Base-by-base conservation (phyloP, 306 rosid genomes). In the Spatholobus suberectus region DNA sequence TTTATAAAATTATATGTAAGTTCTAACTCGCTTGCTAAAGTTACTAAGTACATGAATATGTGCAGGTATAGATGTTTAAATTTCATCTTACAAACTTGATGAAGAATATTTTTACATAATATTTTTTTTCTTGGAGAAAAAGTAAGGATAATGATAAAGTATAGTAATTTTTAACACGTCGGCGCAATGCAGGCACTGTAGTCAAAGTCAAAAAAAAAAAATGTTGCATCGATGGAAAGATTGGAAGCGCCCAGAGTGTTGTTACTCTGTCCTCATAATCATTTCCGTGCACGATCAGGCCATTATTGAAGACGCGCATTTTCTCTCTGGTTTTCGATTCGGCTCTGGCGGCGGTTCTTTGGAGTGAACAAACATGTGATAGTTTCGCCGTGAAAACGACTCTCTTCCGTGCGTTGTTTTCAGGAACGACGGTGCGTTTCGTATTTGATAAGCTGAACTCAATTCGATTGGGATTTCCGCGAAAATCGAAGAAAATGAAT, bases 401-500 rank as follows among this genome's bases (percentile, higher is more conserved):
- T 15, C 29, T 24, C 43, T 27, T 76, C 55, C 29, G 55, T n/a
- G 35, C 11, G 15, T 34, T 77, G 23, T 65, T 77, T 78, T 24
- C 43, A 24, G 14, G 14, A 78, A 23, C 55, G 51, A 73, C 70
- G 67, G 75, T 67, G 59, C 75, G 43, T 71, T 59, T 43, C 52
- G 61, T 8, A 21, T 35, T 20, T 35, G 2, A 15, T 21, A 40
- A 20, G 29, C 23, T 73, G 15, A 47, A 9, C 23, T 61, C 55
- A 38, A 55, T 70, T 57, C 55, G 7, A 3, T 69, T 69, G 4
- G 58, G 14, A 49, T 76, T 70, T 27, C 71, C 11, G 29, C 24
- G 5, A 8, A 54, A 41, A 41, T 75, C 6, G 47, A 62, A 47
- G 81, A 10, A 18, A 46, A n/a, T 43, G 2, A 46, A 11, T 0